These are phyloP conservation scores for Ogataea trehaloabstinens DNA, from an alignment of 805 yeast species.

Conservation along the genomic window DNA sequence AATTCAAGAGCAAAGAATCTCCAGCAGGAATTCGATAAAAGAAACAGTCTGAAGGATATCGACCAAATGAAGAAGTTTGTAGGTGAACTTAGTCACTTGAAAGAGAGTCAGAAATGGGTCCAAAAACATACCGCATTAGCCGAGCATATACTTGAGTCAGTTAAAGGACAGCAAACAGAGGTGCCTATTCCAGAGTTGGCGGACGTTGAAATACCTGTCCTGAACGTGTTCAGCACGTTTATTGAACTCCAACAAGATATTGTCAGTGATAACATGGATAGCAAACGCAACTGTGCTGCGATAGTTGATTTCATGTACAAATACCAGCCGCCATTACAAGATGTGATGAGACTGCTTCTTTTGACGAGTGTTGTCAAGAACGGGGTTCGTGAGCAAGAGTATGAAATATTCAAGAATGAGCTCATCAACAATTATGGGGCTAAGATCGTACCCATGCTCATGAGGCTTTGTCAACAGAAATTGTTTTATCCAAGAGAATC, in stretches of 20 bases:
- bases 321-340: constrained; percentile 37
- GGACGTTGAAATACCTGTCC: constrained; percentile 18
- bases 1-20: constrained; percentile 69
- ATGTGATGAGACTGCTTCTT: constrained; percentile 52
- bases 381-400: constrained; percentile 69
- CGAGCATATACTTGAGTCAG: constrained; percentile 51
- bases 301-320: constrained; percentile 52
- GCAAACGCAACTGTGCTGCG: constrained; percentile 34
- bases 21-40: constrained; percentile 63
- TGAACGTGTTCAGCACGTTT: constrained; percentile 40
- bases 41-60: constrained; percentile 55
- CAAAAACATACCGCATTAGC: constrained; percentile 75
- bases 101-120: constrained; percentile 63
- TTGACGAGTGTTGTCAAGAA: constrained; percentile 61
- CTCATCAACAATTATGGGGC: constrained; percentile 67
- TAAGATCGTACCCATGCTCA: constrained; percentile 44
- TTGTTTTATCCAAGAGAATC: constrained; percentile 39
- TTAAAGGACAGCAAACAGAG: constrained; percentile 15
- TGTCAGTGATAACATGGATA: constrained; percentile 49
- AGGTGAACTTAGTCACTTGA: constrained; percentile 62
- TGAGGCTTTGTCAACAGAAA: constrained; percentile 47
- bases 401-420: constrained; percentile 50
- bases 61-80: constrained; percentile 73
- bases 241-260: constrained; percentile 71
- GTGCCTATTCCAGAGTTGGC: constrained; percentile 15